Conservation (phyloP, 805 yeast genomes). For the Candida dajiaensis region DNA sequence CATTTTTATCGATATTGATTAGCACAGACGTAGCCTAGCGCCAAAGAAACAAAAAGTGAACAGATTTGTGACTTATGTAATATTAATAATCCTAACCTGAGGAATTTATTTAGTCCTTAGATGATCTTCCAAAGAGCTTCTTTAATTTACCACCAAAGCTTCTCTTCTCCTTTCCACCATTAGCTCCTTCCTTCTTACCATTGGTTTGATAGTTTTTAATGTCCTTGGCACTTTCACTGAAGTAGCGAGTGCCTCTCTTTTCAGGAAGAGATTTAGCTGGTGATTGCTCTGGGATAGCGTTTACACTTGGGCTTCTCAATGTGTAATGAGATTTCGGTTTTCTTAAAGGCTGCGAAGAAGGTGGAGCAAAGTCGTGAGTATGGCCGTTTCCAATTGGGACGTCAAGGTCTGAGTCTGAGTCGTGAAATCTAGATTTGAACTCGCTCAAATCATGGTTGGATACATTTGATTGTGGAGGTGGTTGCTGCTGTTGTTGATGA, state of each 20-base stretch:
- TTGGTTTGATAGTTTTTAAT: slow-evolving; percentile 7
- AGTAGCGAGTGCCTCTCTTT: slow-evolving; percentile 22
- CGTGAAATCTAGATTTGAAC: slow-evolving; percentile 52
- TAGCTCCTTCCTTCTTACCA: slow-evolving; percentile 3
- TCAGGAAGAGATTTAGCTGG: slow-evolving; percentile 25
- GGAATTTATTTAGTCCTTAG: background rate
- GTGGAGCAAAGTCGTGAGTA: slow-evolving; percentile 1
- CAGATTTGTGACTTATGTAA: background rate
- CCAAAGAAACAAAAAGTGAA: no score
- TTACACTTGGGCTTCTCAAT: slow-evolving; percentile 24
- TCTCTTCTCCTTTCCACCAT: slow-evolving; percentile 19
- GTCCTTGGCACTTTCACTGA: slow-evolving; percentile 23
- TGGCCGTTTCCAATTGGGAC: slow-evolving; percentile 12
- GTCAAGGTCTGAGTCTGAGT: slow-evolving; percentile 57
- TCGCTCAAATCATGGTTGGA: slow-evolving; percentile 10
- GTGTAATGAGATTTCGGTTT: slow-evolving; percentile 22
- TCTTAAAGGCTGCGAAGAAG: slow-evolving; percentile 16
- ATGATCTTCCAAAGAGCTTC: slow-evolving; percentile 33
- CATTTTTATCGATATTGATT: no score
- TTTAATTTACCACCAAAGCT: slow-evolving; percentile 33
- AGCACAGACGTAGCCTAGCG: no score
- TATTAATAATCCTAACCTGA: background rate
- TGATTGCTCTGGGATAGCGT: slow-evolving; percentile 12
- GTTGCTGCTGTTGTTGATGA: slow-evolving; percentile 8
- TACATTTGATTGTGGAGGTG: slow-evolving; percentile 4